Conservation (phyloP, 106 monocot species). For the Cymbidium sinense region DNA sequence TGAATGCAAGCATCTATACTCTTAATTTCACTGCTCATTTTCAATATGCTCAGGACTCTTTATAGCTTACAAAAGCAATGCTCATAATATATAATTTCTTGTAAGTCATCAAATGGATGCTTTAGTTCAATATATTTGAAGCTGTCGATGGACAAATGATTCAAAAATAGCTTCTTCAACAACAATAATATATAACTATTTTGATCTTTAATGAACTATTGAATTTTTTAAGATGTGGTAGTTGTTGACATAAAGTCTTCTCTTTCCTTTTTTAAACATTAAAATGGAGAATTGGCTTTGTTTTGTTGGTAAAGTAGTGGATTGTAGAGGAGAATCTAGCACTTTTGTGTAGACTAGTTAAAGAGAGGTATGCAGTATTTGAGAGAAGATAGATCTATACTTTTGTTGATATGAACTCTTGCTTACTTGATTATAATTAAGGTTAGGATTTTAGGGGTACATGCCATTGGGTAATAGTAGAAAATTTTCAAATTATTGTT, state of each 20-base stretch:
- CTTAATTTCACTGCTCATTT: not conserved
- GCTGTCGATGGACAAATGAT: not conserved
- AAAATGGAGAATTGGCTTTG: too few relatives aligned
- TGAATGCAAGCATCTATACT: not conserved
- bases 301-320: too few relatives aligned
- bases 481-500: not conserved
- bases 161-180: not conserved
- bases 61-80: not conserved
- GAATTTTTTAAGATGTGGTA: not conserved
- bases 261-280: not conserved
- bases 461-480: not conserved
- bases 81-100: not conserved
- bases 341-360: not conserved
- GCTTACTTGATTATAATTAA: not conserved
- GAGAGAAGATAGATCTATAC: not conserved
- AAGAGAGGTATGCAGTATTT: not conserved
- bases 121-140: not conserved
- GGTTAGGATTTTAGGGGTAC: not conserved
- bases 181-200: not conserved
- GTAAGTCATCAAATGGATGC: not conserved
- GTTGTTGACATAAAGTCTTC: not conserved
- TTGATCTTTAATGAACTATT: not conserved
- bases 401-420: not conserved
- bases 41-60: not conserved
- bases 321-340: not conserved